These are phyloP conservation scores for Fusarium sp. DNA, from an alignment of 2,329 filamentous ascomycete genomes.

Conservation along the genomic window DNA sequence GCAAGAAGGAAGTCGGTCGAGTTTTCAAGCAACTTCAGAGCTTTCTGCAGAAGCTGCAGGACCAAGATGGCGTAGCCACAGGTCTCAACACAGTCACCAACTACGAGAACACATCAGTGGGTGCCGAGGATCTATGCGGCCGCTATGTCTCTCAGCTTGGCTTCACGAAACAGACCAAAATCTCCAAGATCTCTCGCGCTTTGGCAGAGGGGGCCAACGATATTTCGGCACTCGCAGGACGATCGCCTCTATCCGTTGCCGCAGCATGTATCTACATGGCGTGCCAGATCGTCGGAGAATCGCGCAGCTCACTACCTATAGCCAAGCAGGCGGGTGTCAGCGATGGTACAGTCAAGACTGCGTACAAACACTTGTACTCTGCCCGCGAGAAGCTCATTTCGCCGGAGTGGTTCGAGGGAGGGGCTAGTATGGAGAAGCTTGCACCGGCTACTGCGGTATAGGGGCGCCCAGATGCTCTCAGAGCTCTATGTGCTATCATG, in stretches of 20 bases:
- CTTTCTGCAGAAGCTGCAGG: slow-evolving; percentile 80
- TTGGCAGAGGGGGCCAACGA: slow-evolving; percentile 80
- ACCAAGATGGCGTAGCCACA: slow-evolving; percentile 57
- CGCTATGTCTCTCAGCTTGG: slow-evolving; percentile 89
- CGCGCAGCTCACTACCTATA: slow-evolving; percentile 84
- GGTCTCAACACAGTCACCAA: slow-evolving; percentile 67
- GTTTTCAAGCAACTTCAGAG: slow-evolving; percentile 94
- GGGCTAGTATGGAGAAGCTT: slow-evolving; percentile 75
- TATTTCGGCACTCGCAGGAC: slow-evolving; percentile 84
- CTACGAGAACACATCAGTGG: slow-evolving; percentile 81
- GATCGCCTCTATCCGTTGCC: slow-evolving; percentile 91
- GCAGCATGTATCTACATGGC: slow-evolving; percentile 98
- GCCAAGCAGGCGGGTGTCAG: slow-evolving; percentile 86
- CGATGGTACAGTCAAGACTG: slow-evolving; percentile 95
- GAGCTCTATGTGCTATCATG: background rate
- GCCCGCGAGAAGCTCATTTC: slow-evolving; percentile 78
- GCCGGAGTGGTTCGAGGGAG: slow-evolving; percentile 75
- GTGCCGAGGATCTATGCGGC: slow-evolving; percentile 82
- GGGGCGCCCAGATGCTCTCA: background rate
- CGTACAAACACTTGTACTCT: slow-evolving; percentile 87
- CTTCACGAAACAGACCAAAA: slow-evolving; percentile 73
- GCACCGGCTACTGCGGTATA: slow-evolving; percentile 52
- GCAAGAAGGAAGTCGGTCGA: slow-evolving; percentile 96
- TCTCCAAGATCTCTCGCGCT: slow-evolving; percentile 80
- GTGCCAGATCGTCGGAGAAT: slow-evolving; percentile 82